Base-by-base conservation (phyloP, 2,329 filamentous ascomycete species). In the Pseudocercospora fuligena region DNA sequence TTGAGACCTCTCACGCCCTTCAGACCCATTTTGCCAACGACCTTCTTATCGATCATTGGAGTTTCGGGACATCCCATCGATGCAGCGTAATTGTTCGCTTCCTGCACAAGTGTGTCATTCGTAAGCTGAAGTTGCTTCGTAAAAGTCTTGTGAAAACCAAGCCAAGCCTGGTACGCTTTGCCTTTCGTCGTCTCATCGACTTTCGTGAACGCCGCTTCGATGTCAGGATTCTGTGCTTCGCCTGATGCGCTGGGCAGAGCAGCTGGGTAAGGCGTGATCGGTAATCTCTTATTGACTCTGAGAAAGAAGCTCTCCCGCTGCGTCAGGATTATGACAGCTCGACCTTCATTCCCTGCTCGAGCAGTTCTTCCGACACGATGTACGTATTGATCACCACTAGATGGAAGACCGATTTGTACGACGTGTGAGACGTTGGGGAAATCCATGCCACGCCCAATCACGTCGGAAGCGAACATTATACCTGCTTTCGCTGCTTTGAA, bases 351-450 rank as follows among this genome's bases (percentile, higher is more conserved):
- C 9, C 94, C 94, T 2, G 94, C 95, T 69, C 95, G 88, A 1
- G 92, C 95, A 8, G 95, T 99, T 40, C 95, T 89, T 27, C 95
- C 95, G 73, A 99, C 96, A 63, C 95, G 90, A 80, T 98, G 95
- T 19, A 92, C 95, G 79, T 99, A 99, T 67, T 86, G 83, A 62
- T 86, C 85, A 16, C 79, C 79, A 57, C 80, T 82, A 2, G 81
- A 81, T 0, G 85, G 85, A 5, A 86, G 74, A 36, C 84, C 47
- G 91, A 97, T 78, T 91, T 96, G 65, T 90, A 91, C 19, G 88
- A 92, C 54, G 88, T 97, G 89, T 78, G 97, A 94, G 77, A 98
- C 98, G 81, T 97, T 97, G 75, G 98, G 88, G 49, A 99, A 98
- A 80, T 99, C 95, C 75, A 98, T 96, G 63, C 94, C 94, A 73